Base-by-base conservation (phyloP, 2,329 filamentous ascomycete genomes). In the Cladosporium sphaerospermum region DNA sequence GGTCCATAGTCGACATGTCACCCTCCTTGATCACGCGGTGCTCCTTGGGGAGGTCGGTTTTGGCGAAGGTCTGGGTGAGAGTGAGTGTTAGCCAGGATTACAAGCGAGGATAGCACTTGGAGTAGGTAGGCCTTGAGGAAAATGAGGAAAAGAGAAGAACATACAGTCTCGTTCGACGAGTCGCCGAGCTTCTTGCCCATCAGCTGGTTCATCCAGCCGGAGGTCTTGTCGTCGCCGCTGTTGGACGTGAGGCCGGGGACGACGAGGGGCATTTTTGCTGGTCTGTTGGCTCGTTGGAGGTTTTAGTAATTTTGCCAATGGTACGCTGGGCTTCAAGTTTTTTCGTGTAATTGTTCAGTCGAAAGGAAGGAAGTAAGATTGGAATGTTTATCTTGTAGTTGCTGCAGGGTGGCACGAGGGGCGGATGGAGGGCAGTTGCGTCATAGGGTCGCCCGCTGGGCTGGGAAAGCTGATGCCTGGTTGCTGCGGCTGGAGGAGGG, bases 131-230 rank as follows among this genome's bases (percentile, higher is more conserved):
- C 9, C 40, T 42, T 42, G 11, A 42, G n/a, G 40, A 14, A 23
- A 33, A 36, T 9, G 3, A 34, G 10, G 11, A 45, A 28, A 23
- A 16, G 5, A 37, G 36, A 41, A 19, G 9, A 59, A 9, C 63
- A 43, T 63, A 76, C 75, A 16, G 70, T 69, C 57, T 76, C 71
- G 54, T 76, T 68, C 39, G 69, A 69, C 28, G 55, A 52, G 11
- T 78, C 75, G 10, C 75, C 75, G 36, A 78, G 63, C 64, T 76
- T 77, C 73, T 78, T 78, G 59, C 75, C 75, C 62, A 73, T 69
- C 18, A 78, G 67, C 68, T 77, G 71, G 60, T 66, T 70, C 63
- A 67, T 65, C 75, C 75, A 78, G 52, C 75, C 67, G 9, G 68
- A 60, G 52, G 64, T 67, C 61, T 70, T 64, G 57, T 68, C 64